phyloP scores from a whole-genome alignment of 108 stramenopile species.

The Stephanodiscus minutulus region DNA sequence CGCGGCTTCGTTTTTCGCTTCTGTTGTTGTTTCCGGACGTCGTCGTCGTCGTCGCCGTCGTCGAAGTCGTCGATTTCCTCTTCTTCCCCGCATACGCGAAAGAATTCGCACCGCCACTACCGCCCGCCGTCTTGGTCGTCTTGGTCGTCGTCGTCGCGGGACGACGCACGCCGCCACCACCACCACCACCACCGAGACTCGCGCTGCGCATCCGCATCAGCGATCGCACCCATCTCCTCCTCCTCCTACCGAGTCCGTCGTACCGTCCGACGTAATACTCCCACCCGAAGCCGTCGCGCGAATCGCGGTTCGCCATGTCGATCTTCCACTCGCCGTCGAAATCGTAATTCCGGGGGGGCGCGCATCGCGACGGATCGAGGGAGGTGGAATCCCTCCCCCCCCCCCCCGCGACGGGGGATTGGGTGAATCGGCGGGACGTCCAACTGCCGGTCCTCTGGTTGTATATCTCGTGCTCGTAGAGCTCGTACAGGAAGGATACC shows the following conservation, averaged over 20 bases:
- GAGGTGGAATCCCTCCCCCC: conserved; percentile 43
- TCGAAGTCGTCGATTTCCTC: conserved; percentile 8
- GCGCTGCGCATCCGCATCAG: conserved; percentile 19
- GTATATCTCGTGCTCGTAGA: conserved; percentile 49
- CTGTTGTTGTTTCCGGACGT: conserved; percentile 5
- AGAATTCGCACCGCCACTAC: not conserved
- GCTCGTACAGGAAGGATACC: conserved; percentile 42
- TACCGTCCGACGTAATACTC: conserved; percentile 57
- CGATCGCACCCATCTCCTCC: conserved; percentile 70
- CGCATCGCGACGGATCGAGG: conserved; percentile 32
- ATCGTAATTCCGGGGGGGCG: conserved; percentile 49
- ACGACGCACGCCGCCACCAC: not conserved
- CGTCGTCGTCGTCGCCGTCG: too few species aligned
- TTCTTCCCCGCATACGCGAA: not conserved
- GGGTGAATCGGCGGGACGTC: conserved; percentile 36
- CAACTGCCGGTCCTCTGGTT: conserved; percentile 26
- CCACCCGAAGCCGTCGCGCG: conserved; percentile 74
- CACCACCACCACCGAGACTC: not conserved
- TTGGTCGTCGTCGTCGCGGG: not conserved
- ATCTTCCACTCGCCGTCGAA: conserved; percentile 85
- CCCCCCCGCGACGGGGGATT: conserved; percentile 30
- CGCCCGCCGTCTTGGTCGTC: not conserved
- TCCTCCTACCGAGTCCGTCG: conserved; percentile 56
- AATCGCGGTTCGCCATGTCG: conserved; percentile 48
- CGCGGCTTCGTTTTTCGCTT: not conserved